Base-by-base conservation (phyloP, 164 flowering plant genomes). In the Sedum album region DNA sequence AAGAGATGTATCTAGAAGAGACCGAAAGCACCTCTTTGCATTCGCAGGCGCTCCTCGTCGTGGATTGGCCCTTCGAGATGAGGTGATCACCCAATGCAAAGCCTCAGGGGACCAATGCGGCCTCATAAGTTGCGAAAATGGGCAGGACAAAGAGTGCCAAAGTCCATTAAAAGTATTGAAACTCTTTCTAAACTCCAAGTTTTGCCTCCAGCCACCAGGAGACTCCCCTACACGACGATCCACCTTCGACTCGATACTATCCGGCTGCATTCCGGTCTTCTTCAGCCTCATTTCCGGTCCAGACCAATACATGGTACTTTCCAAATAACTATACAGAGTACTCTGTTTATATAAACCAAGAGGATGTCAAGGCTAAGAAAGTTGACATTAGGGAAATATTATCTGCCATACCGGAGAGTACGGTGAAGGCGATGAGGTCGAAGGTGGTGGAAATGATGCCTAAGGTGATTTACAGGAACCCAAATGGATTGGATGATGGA, bases 11-110 rank as follows among this genome's bases (percentile, higher is more conserved):
- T 68, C 74, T 38, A 68, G n/a, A 31, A 30, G 17, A 17, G 38
- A 60, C 31, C 48, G 82, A 63, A 21, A 21, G 15, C 53, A 60
- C 48, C 65, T 84, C 31, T 77, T 84, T 63, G 71, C 79, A 10
- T 84, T 84, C 42, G 81, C 76, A 0, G 84, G 87, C 14, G 81
- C 76, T 0, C 78, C 81, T 1, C 53, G 87, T 2, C 84, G 84
- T 0, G 11, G 38, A 7, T 17, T 18, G 44, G 1, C 82, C 0
- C 73, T 82, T 15, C 38, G 87, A 20, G 71, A 73, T 0, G 67
- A 76, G 68, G 65, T 84, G 10, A 82, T 84, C 23, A 62, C 46
- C 4, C 83, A 84, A 31, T 84, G 87, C 68, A 6, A 18, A 1
- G 64, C 63, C 11, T 2, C 46, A 11, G 2, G 2, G 46, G 14